Base-by-base conservation (phyloP, 208 protist species). In the Trypanosoma rangeli region DNA sequence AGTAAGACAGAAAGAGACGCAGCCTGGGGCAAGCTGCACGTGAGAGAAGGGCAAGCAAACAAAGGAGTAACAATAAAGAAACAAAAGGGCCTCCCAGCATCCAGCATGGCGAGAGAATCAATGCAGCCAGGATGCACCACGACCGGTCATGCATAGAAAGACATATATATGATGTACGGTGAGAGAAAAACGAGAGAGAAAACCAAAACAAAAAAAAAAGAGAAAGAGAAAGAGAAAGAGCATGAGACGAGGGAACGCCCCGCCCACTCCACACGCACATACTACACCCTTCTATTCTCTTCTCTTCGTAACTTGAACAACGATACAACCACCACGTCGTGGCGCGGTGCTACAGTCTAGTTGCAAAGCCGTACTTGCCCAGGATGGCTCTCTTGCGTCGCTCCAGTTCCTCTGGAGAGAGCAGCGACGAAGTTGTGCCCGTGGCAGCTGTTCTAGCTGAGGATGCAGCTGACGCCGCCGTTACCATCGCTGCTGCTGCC, bases 351-450 rank as follows among this genome's bases (percentile, higher is more conserved):
- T 64, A 39, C 57, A 71, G 16, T 57, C 44, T 71, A 56, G 13
- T 64, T 29, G 49, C 42, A 28, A 72, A 64, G 18, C 63, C 62
- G 62, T 97, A 81, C 62, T 93, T 87, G 49, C 94, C 68, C 66
- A 99, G 79, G 73, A 99, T 93, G 31, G 94, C 85, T 65, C 96
- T 90, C 55, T 99, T 84, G 59, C 94, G 85, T 65, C 96, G 85
- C 78, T 99, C 83, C 60, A 92, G 58, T 54, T 86, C 86, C 33
- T 77, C 79, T 13, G 80, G 61, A 3, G 86, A 92, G n/a, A 89
- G 62, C 16, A 87, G 61, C 24, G 62, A 64, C 5, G 76, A 71
- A 13, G 63, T 20, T 5, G 66, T 8, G 0, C 60, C n/a, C 35
- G 12, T 71, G 10, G 49, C 42, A 13, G n/a, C 20, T 42, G 35